phyloP scores from a whole-genome alignment of 768 basidiomycete species.

The Boletellus ananas region DNA sequence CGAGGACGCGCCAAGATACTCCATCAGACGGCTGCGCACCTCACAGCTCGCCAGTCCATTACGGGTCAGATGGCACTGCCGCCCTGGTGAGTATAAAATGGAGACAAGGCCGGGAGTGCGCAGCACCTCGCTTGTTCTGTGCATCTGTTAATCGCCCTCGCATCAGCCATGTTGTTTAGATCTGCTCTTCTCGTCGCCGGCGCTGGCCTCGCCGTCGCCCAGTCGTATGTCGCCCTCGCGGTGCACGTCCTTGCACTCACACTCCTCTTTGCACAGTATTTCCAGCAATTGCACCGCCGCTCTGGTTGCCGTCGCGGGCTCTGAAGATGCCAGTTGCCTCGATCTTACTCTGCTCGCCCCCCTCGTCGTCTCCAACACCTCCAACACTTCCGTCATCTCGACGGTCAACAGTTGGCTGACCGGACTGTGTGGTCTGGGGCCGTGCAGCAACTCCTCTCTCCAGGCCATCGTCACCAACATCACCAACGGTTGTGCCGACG shows the following conservation, averaged over 20 bases:
- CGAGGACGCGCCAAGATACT: too few relatives aligned
- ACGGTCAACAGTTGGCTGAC: slow-evolving; percentile 60
- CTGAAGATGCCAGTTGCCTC: slow-evolving; percentile 37
- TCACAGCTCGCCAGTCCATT: too few relatives aligned
- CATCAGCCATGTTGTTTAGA: slow-evolving; percentile 24
- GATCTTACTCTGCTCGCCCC: slow-evolving; percentile 34
- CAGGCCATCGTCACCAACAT: slow-evolving; percentile 50
- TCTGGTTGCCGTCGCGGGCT: slow-evolving; percentile 41
- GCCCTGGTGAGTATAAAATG: slow-evolving; percentile 14
- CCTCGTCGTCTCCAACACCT: slow-evolving; percentile 24
- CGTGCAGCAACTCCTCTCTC: slow-evolving; percentile 61
- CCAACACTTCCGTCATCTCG: slow-evolving; percentile 32
- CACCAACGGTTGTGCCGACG: slow-evolving; percentile 46
- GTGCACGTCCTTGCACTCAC: background rate
- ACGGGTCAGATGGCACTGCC: background rate
- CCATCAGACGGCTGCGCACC: too few relatives aligned
- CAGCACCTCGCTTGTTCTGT: background rate
- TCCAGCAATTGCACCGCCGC: slow-evolving; percentile 43
- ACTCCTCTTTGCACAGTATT: background rate
- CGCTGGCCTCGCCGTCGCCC: slow-evolving; percentile 39
- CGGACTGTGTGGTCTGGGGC: slow-evolving; percentile 46
- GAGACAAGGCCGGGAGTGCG: slow-evolving; percentile 3
- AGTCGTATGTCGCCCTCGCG: slow-evolving; percentile 36
- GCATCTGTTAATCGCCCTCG: background rate
- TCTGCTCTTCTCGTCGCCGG: slow-evolving; percentile 28